Evolutionary conservation across 2,329 filamentous ascomycete genomes (phyloP).

Genomic region (Fusarium gaditjirri): DNA sequence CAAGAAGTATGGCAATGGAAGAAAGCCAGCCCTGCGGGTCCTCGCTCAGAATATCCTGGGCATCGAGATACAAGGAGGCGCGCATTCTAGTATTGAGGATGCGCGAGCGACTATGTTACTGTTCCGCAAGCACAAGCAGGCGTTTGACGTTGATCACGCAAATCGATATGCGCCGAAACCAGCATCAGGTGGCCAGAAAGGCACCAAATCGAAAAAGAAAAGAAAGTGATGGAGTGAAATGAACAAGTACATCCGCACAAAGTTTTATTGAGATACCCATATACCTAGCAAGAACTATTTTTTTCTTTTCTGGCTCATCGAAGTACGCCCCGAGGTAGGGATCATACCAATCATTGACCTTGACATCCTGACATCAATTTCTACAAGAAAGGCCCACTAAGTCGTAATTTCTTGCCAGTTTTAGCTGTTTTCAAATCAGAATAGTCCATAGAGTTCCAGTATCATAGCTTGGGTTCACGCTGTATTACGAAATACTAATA

Average conservation of each 20-base stretch:
- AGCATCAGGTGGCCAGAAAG: constrained; percentile 43
- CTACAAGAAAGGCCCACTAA: not conserved
- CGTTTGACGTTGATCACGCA: constrained; percentile 84
- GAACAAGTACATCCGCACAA: not conserved
- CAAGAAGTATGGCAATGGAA: constrained; percentile 72
- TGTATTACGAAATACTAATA: not conserved
- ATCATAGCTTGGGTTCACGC: not conserved
- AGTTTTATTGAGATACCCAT: constrained; percentile 36
- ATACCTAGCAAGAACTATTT: not conserved
- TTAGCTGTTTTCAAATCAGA: not conserved
- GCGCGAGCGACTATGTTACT: constrained; percentile 90
- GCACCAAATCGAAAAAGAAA: constrained; percentile 56
- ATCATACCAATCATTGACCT: not conserved
- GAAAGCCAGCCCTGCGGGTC: constrained; percentile 73
- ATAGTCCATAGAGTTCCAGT: not conserved
- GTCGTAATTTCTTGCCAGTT: not conserved
- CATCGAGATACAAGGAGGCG: constrained; percentile 70
- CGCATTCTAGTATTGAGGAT: constrained; percentile 78
- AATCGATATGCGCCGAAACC: constrained; percentile 67
- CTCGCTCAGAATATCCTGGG: constrained; percentile 67
- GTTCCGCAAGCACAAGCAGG: constrained; percentile 83
- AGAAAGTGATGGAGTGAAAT: constrained; percentile 44
- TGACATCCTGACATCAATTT: not conserved
- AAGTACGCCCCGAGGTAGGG: not conserved
- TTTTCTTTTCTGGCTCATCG: not conserved